Evolutionary conservation across 2,329 filamentous ascomycete species (phyloP), one percentile per base, ranked within the genome.

Genomic region (Corynespora cassiicola): DNA sequence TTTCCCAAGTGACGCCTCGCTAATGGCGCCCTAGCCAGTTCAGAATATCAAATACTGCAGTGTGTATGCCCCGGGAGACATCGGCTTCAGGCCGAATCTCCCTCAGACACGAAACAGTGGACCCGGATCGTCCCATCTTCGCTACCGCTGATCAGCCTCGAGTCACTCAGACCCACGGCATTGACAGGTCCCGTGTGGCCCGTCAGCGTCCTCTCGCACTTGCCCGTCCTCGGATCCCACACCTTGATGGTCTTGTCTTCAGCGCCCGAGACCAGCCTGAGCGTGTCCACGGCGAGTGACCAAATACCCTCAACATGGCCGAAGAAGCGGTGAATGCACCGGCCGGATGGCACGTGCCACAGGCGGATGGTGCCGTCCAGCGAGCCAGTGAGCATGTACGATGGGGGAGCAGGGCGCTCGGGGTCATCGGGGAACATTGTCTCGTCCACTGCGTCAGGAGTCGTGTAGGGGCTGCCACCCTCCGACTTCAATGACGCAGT

Each of bases 291-390:
- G 0, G 88, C 89, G 3, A 99, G 77, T 5, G 88, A 87, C 94
- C 94, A 99, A 14, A 99, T 87, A 20, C 94, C 94, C 68, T 99
- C 94, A 15, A 99, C 81, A 60, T 99, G 94, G 0, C 94, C 94
- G 64, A 97, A 99, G 75, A 96, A 95, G 20, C 90, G 95, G 46
- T 90, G 87, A 21, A 96, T 78, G 58, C 89, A 96, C 48, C 83
- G 82, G 23, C 89, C 90, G 1, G 87, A 87, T 5, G 80, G 81
- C 2, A 90, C 88, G 64, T 96, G 90, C 92, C 94, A 99, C 14
- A 97, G 79, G 8, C 92, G 86, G 47, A 97, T 88, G 0, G 90
- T 96, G 40, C 86, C 87, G 68, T 99, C 94, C 12, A 99, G 79
- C 0, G 90, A 90, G 33, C 89, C 91, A 1, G 91, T 96, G 30